These are phyloP conservation scores for Ophiosphaerella narmari DNA, from an alignment of 2,329 filamentous ascomycete genomes.

Conservation along the genomic window DNA sequence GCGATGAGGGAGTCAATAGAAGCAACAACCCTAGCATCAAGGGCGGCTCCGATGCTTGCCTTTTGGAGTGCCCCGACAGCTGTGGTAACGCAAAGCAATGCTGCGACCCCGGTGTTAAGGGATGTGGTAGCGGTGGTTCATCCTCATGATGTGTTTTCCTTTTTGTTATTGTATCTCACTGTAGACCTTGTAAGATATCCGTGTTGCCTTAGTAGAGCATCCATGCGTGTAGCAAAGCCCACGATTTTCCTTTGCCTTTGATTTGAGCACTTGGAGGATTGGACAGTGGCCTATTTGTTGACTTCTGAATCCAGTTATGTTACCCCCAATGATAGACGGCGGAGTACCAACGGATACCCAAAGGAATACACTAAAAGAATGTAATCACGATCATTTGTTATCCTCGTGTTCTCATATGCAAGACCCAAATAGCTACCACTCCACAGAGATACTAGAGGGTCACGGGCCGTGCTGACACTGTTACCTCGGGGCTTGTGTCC, in stretches of 20 bases:
- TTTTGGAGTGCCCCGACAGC: slow-evolving; percentile 51
- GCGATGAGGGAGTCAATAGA: slow-evolving; percentile 31
- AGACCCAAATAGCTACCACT: background rate
- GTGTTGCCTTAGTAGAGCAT: background rate
- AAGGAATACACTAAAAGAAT: too few relatives aligned
- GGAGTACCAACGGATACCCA: too few relatives aligned
- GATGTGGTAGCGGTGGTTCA: slow-evolving; percentile 19
- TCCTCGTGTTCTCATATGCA: slow-evolving; percentile 2
- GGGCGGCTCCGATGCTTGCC: slow-evolving; percentile 43
- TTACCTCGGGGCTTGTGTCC: background rate
- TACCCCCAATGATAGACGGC: too few relatives aligned
- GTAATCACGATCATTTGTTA: background rate
- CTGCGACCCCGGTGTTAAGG: slow-evolving; percentile 43
- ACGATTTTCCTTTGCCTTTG: too few relatives aligned
- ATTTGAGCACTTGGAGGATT: too few relatives aligned
- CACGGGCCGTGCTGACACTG: background rate
- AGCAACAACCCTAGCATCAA: slow-evolving; percentile 46
- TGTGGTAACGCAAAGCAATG: slow-evolving; percentile 50
- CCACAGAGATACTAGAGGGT: too few relatives aligned
- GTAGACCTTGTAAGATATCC: slow-evolving; percentile 14
- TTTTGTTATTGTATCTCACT: slow-evolving; percentile 2
- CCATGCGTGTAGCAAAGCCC: too few relatives aligned
- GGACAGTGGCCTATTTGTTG: too few relatives aligned
- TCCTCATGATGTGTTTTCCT: slow-evolving; percentile 11
- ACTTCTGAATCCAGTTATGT: too few relatives aligned